Conservation (phyloP, 805 yeast species). For the Nakazawaea peltata region DNA sequence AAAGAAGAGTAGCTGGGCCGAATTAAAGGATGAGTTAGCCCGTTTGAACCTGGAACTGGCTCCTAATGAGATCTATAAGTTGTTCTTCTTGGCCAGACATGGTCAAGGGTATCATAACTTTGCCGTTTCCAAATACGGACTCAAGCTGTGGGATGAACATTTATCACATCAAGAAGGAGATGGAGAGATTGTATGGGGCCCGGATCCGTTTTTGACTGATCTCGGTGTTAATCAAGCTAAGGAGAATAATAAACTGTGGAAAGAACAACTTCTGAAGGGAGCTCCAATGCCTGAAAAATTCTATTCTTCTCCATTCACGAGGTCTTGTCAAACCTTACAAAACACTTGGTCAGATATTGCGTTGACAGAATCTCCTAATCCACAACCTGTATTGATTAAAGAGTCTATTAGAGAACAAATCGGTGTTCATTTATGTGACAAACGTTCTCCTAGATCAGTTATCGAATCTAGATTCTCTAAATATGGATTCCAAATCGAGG, state of each 20-base stretch:
- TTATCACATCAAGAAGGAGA: constrained; percentile 47
- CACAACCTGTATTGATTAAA: constrained; percentile 20
- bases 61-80: constrained; percentile 34
- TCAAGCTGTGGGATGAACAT: constrained; percentile 46
- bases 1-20: constrained; percentile 30
- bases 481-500: constrained; percentile 35
- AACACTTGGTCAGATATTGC: constrained; percentile 40
- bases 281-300: constrained; percentile 50
- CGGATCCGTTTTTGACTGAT: constrained; percentile 52
- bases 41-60: constrained; percentile 27
- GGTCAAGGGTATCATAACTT: constrained; percentile 66
- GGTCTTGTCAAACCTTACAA: constrained; percentile 50
- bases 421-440: constrained; percentile 55
- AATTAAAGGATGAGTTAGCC: constrained; percentile 23
- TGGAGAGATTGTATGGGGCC: constrained; percentile 48
- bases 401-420: constrained; percentile 55
- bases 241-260: constrained; percentile 36
- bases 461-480: constrained; percentile 30
- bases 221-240: constrained; percentile 50
- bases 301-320: constrained; percentile 56
- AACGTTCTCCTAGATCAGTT: constrained; percentile 33
- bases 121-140: constrained; percentile 46
- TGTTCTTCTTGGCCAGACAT: constrained; percentile 52
- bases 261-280: constrained; percentile 31
- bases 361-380: constrained; percentile 15